Conservation (phyloP, 805 yeast genomes). For the Lachancea dasiensis region DNA sequence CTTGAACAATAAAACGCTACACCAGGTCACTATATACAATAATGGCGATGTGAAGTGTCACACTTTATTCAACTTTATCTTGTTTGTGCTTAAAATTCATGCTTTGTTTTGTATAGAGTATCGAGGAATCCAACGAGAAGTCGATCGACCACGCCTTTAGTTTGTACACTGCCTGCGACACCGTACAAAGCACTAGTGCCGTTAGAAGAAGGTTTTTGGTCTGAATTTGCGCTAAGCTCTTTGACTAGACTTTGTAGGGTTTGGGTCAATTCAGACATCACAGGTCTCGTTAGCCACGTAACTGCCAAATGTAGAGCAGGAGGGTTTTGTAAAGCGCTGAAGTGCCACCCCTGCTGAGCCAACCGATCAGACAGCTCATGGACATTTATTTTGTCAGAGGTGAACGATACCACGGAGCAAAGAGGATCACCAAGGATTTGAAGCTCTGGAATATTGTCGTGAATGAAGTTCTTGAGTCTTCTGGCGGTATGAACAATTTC, state of each 20-base stretch:
- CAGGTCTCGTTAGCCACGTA: conserved; percentile 61
- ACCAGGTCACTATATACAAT: too few species aligned
- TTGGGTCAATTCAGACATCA: conserved; percentile 51
- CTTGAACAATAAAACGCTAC: too few species aligned
- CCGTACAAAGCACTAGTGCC: conserved; percentile 92
- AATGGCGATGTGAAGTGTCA: too few species aligned
- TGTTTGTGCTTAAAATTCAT: conserved; percentile 7
- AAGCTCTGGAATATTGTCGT: conserved; percentile 48
- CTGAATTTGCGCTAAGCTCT: conserved; percentile 34
- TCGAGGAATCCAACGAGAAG: conserved; percentile 79
- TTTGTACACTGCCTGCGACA: conserved; percentile 85
- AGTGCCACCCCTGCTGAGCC: conserved; percentile 66
- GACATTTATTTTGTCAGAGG: conserved; percentile 54
- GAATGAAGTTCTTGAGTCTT: conserved; percentile 44
- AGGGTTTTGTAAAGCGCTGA: conserved; percentile 81
- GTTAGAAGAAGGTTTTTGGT: conserved; percentile 32
- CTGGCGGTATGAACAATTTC: conserved; percentile 65
- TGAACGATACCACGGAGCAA: conserved; percentile 77
- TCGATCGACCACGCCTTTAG: conserved; percentile 77
- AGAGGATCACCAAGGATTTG: conserved; percentile 80
- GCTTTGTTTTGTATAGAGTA: conserved; percentile 55
- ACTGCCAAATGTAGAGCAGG: conserved; percentile 88
- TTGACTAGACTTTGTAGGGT: conserved; percentile 44
- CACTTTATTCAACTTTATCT: too few species aligned
- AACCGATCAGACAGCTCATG: conserved; percentile 75